phyloP scores from a whole-genome alignment of 768 basidiomycete species.

The Filobasidium wieringae region DNA sequence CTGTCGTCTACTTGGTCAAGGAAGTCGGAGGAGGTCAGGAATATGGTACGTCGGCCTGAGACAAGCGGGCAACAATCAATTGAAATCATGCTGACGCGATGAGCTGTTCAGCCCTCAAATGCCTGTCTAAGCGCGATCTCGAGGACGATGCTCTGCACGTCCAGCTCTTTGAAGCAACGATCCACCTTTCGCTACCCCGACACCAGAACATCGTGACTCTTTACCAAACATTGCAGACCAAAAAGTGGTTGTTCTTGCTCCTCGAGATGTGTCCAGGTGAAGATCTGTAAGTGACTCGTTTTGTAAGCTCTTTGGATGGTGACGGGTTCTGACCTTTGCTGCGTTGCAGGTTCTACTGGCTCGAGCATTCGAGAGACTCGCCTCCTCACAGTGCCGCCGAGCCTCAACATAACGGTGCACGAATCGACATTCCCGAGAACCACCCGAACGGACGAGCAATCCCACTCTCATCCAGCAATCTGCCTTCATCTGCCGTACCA shows the following conservation, averaged over 20 bases:
- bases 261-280: conserved; percentile 94
- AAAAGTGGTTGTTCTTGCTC: conserved; percentile 78
- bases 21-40: conserved; percentile 34
- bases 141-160: conserved; percentile 73
- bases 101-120: conserved; percentile 72
- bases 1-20: conserved; percentile 78
- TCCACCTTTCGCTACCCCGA: conserved; percentile 79
- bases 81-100: not conserved
- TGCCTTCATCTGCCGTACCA: conserved; percentile 35
- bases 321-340: not conserved
- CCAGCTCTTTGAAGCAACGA: conserved; percentile 89
- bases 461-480: conserved; percentile 34
- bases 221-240: conserved; percentile 80
- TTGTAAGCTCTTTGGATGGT: not conserved
- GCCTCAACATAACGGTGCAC: conserved; percentile 8
- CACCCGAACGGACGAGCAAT: conserved; percentile 14
- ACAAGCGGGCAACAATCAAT: no score
- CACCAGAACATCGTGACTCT: conserved; percentile 94
- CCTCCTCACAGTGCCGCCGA: conserved; percentile 21
- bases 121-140: conserved; percentile 85
- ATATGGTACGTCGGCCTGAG: conserved; percentile 32
- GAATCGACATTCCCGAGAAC: not conserved
- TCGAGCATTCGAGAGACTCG: conserved; percentile 80
- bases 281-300: conserved; percentile 49
- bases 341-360: conserved; percentile 63